A percentile compares a stretch with the other conserved stretches of the same genome.
phyloP scores from a whole-genome alignment of 352 stramenopile genomes.

The Globisporangium alternatum region DNA sequence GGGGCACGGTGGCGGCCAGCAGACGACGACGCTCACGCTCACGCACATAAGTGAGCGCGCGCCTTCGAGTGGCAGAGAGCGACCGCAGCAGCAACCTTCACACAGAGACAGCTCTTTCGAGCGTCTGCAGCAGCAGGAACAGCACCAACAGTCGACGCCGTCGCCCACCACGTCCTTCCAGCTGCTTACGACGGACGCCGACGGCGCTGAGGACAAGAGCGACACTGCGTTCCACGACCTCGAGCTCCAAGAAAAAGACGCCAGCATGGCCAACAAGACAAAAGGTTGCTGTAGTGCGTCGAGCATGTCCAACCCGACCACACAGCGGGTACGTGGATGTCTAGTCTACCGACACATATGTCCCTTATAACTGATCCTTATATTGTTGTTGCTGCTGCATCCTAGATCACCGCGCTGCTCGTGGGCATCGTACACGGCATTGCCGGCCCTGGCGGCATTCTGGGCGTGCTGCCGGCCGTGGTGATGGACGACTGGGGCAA shows the following conservation, averaged over 20 bases:
- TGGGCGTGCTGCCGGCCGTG: constrained; percentile 86
- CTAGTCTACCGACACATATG: not conserved
- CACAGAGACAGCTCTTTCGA: not conserved
- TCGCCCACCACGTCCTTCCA: constrained; percentile 20
- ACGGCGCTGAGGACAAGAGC: constrained; percentile 14
- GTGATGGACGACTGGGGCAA: constrained; percentile 66
- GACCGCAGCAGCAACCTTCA: not conserved
- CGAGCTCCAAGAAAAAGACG: constrained; percentile 7
- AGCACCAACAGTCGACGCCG: constrained; percentile 5
- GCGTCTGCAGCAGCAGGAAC: not conserved
- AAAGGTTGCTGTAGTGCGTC: constrained; percentile 32
- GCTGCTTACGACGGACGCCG: constrained; percentile 11
- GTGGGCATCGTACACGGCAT: constrained; percentile 86
- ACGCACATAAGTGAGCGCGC: constrained; percentile 11
- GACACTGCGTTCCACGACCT: not conserved
- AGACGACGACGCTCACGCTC: not conserved
- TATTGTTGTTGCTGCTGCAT: not conserved
- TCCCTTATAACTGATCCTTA: not conserved
- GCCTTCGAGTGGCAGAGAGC: not conserved
- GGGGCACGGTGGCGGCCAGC: not conserved
- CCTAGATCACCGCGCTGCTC: constrained; percentile 67
- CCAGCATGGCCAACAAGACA: constrained; percentile 15
- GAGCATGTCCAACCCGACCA: constrained; percentile 50
- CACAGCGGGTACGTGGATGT: constrained; percentile 29
- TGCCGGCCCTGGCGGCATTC: constrained; percentile 49